These are phyloP conservation scores for Syzygium oleosum DNA, from an alignment of 345 rosid species.

Conservation along the genomic window DNA sequence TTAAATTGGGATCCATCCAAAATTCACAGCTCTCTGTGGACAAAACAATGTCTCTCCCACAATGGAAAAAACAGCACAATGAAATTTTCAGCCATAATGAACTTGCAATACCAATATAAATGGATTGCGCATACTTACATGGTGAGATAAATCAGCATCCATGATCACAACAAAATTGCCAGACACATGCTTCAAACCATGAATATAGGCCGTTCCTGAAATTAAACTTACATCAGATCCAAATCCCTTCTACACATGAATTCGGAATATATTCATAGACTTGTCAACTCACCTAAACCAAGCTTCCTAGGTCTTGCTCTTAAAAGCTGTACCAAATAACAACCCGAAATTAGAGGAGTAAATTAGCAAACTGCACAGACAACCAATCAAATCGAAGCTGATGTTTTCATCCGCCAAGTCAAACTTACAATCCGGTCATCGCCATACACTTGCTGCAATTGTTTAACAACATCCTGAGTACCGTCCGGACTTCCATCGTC, in stretches of 20 bases:
- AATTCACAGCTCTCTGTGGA: not conserved
- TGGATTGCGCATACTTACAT: constrained; percentile 40
- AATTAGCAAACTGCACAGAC: not conserved
- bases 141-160: constrained; percentile 99
- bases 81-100: not conserved
- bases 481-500: constrained; percentile 99
- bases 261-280: not conserved
- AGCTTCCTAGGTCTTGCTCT: constrained; percentile 89
- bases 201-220: constrained; percentile 85
- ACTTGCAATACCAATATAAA: not conserved
- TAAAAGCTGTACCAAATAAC: constrained; percentile 46
- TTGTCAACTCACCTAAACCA: constrained; percentile 58
- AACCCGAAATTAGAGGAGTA: constrained; percentile 1
- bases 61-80: not conserved
- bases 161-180: constrained; percentile 91
- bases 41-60: not conserved
- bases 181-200: constrained; percentile 87
- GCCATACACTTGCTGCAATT: constrained; percentile 74
- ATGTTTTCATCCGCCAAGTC: not conserved
- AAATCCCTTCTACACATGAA: not conserved
- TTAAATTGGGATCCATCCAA: not conserved
- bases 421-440: constrained; percentile 67
- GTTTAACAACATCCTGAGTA: constrained; percentile 79
- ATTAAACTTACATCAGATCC: constrained; percentile 7
- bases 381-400: not conserved